phyloP scores from a whole-genome alignment of 2,329 filamentous ascomycete species.

The Chaetomiaceae sp. region DNA sequence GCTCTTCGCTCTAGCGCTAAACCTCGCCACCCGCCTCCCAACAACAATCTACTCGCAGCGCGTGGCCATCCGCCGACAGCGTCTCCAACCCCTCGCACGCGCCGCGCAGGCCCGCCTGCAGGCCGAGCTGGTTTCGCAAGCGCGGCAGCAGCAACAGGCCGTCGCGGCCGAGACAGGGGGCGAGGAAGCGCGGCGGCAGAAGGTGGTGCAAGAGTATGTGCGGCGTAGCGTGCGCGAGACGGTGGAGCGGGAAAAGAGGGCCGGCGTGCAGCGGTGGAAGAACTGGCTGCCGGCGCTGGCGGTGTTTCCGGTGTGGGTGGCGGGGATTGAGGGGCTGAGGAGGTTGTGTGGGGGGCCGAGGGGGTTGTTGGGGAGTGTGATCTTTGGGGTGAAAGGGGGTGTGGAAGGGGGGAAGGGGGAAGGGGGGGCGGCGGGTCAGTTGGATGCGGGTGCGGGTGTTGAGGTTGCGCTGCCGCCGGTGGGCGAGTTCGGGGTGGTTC shows the following conservation, averaged over 20 bases:
- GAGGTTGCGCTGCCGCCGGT: conserved; percentile 20
- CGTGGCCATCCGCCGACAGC: conserved; percentile 27
- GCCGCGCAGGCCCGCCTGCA: conserved; percentile 28
- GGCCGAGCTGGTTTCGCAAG: not conserved
- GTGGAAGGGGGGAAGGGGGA: conserved; percentile 3
- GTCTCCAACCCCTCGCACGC: conserved; percentile 28
- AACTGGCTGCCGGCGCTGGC: conserved; percentile 32
- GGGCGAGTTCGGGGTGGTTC: not conserved
- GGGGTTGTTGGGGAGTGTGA: conserved; percentile 31
- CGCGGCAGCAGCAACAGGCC: not conserved
- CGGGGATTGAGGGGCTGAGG: conserved; percentile 45
- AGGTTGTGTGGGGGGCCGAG: conserved; percentile 38
- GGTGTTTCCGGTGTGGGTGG: conserved; percentile 43
- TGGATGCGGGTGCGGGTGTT: not conserved
- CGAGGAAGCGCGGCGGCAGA: conserved; percentile 1
- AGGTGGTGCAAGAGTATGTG: conserved; percentile 25
- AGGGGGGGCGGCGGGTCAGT: not conserved
- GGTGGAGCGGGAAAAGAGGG: conserved; percentile 25
- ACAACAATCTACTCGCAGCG: conserved; percentile 35
- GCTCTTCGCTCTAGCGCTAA: conserved; percentile 43
- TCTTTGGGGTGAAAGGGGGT: conserved; percentile 21
- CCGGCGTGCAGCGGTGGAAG: conserved; percentile 45
- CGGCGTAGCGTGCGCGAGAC: conserved; percentile 21
- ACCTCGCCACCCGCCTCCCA: conserved; percentile 41
- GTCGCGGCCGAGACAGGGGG: not conserved